Base-by-base conservation (phyloP, 768 basidiomycete genomes). In the Boletus rex-veris region DNA sequence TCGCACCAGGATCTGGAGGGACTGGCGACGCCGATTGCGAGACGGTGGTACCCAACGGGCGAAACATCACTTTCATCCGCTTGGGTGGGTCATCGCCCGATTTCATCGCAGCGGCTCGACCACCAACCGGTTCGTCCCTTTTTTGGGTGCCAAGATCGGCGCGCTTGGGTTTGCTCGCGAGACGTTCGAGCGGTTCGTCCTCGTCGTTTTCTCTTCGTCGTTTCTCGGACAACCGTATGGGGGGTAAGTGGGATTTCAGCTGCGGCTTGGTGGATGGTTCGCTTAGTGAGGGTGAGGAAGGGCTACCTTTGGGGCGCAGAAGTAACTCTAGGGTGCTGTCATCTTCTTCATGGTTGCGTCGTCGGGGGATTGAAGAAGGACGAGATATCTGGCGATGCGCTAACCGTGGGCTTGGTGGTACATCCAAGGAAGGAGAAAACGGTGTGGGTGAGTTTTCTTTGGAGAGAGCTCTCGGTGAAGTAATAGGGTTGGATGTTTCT, bases 31-130 rank as follows among this genome's bases (percentile, higher is more conserved):
- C 58, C 24, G 78, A 63, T 47, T 75, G 69, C 42, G 73, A 55
- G 30, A 63, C 51, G 26, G 65, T 56, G 19, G 47, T 47, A 47
- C 58, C 59, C 52, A 67, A 57, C 49, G 73, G 59, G 39, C 84
- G 82, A 54, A 90, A 77, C 70, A 82, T 86, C 55, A 92, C 74
- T 72, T 88, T 90, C 64, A 92, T 80, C 68, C 88, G 89, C 71
- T 85, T 88, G 48, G 75, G 76, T 38, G 80, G 81, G 30, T 71
- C 73, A 57, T 75, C 73, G 9, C 67, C 66, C 28, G 63, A 59
- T 60, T 75, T 74, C 48, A 62, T 61, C 33, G 56, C 51, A 45
- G 57, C 33, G 48, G 56, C 60, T 48, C 58, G 66, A 53, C 58
- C 64, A 37, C 53, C 52, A 16, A 45, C 55, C 54, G 48, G 50